Conservation (phyloP, 1,284 basidiomycete genomes). For the Naganishia liquefaciens region DNA sequence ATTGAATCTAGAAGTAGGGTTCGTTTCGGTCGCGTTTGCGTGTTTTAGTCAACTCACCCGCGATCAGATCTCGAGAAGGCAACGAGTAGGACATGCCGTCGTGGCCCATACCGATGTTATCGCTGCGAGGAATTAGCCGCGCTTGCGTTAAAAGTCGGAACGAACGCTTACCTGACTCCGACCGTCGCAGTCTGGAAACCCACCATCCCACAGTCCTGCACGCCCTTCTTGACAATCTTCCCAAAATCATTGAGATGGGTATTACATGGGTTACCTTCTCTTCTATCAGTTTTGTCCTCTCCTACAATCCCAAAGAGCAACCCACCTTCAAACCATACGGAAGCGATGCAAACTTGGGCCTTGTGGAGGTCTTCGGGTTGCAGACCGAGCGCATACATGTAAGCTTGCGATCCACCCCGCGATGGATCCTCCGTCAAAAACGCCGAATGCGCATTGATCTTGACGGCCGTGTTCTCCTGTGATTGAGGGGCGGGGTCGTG, state of each 20-base stretch:
- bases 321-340: constrained; percentile 64
- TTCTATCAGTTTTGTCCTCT: constrained; percentile 87
- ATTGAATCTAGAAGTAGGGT: constrained; percentile 22
- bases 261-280: constrained; percentile 77
- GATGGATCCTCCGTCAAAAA: constrained; percentile 31
- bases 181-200: constrained; percentile 78
- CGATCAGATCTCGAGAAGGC: constrained; percentile 84
- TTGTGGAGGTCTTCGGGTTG: constrained; percentile 78
- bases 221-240: constrained; percentile 71
- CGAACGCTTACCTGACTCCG: constrained; percentile 57
- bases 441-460: constrained; percentile 30
- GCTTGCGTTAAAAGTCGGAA: constrained; percentile 71
- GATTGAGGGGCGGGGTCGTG: constrained; percentile 12
- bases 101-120: constrained; percentile 35
- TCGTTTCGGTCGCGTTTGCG: neutral
- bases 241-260: constrained; percentile 74
- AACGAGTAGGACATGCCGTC: constrained; percentile 60
- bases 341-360: constrained; percentile 79
- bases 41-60: constrained; percentile 43
- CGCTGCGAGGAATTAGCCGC: constrained; percentile 57
- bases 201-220: constrained; percentile 69
- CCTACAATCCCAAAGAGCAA: constrained; percentile 59
- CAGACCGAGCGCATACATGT: constrained; percentile 46
- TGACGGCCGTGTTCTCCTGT: neutral
- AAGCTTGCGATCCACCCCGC: constrained; percentile 26